A percentile compares a stretch with the other conserved stretches of the same genome.
Evolutionary conservation across 2,329 filamentous ascomycete species (phyloP).

Genomic region (Dendryphion nanum): DNA sequence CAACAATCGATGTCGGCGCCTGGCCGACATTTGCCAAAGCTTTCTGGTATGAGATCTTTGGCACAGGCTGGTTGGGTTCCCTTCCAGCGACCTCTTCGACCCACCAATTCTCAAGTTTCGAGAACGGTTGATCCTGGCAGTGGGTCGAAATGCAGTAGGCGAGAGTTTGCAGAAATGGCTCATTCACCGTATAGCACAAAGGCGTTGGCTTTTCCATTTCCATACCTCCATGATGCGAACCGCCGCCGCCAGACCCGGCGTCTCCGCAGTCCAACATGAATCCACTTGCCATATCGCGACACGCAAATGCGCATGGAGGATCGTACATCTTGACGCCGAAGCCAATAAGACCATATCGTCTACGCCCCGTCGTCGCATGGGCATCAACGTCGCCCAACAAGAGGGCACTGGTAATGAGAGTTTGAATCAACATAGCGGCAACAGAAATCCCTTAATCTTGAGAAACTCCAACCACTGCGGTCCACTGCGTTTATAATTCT

Average conservation of each 20-base stretch:
- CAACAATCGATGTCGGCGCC: conserved; percentile 6
- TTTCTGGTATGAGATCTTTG: conserved; percentile 19
- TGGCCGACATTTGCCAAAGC: conserved; percentile 12
- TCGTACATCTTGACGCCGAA: conserved; percentile 14
- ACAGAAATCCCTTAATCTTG: not conserved
- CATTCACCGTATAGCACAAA: conserved; percentile 17
- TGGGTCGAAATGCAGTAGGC: conserved; percentile 16
- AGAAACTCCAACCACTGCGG: not conserved
- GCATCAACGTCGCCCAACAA: not conserved
- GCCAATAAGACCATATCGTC: conserved; percentile 17
- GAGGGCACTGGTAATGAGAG: no score
- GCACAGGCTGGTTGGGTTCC: conserved; percentile 2
- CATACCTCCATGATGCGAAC: conserved; percentile 4
- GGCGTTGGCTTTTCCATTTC: conserved; percentile 9
- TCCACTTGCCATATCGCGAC: conserved; percentile 10
- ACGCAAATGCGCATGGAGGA: conserved; percentile 15
- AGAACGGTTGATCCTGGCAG: conserved; percentile 8
- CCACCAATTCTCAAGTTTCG: conserved; percentile 15
- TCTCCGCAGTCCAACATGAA: conserved; percentile 8
- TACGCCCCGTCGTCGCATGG: not conserved
- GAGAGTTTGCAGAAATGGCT: conserved; percentile 15
- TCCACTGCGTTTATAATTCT: no score
- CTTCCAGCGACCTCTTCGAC: conserved; percentile 1
- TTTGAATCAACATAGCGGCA: no score
- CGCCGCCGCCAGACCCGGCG: conserved; percentile 1